phyloP scores from a whole-genome alignment of 2,329 filamentous ascomycete genomes.

The Alternaria angustiovoidea region DNA sequence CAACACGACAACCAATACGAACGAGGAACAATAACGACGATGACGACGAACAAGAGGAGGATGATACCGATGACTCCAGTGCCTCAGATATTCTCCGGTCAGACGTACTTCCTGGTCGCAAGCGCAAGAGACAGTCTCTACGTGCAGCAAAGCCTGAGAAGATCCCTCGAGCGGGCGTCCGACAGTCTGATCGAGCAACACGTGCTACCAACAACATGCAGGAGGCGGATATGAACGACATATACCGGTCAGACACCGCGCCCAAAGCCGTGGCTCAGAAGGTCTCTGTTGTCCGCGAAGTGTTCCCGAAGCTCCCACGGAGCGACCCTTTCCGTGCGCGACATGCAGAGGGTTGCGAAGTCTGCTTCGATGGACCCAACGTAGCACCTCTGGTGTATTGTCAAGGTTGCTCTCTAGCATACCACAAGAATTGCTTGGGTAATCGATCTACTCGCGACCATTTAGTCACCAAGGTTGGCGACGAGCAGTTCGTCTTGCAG shows the following conservation, averaged over 20 bases:
- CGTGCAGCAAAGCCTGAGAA: conserved; percentile 28
- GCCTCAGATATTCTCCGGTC: conserved; percentile 50
- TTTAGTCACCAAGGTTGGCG: conserved; percentile 82
- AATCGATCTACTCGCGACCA: conserved; percentile 79
- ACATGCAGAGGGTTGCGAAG: conserved; percentile 76
- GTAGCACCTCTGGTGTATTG: conserved; percentile 82
- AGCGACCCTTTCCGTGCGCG: conserved; percentile 72
- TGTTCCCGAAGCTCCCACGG: conserved; percentile 70
- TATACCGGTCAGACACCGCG: conserved; percentile 57
- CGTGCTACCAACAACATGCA: conserved; percentile 59
- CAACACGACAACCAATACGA: conserved; percentile 30
- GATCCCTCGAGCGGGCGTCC: conserved; percentile 36
- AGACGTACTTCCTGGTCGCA: conserved; percentile 50
- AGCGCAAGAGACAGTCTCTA: conserved; percentile 46
- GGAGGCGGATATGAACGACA: conserved; percentile 68
- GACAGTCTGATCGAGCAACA: conserved; percentile 57
- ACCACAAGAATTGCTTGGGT: conserved; percentile 85
- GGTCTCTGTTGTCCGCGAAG: conserved; percentile 71
- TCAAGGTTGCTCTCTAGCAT: conserved; percentile 86
- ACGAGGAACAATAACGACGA: conserved; percentile 28
- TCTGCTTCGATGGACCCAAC: conserved; percentile 68
- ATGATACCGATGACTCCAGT: conserved; percentile 39
- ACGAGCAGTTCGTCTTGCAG: conserved; percentile 83
- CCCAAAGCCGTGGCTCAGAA: conserved; percentile 58
- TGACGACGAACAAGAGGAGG: conserved; percentile 36